Conservation (phyloP, 2,329 filamentous ascomycete genomes). For the Penicillium nordicum region DNA sequence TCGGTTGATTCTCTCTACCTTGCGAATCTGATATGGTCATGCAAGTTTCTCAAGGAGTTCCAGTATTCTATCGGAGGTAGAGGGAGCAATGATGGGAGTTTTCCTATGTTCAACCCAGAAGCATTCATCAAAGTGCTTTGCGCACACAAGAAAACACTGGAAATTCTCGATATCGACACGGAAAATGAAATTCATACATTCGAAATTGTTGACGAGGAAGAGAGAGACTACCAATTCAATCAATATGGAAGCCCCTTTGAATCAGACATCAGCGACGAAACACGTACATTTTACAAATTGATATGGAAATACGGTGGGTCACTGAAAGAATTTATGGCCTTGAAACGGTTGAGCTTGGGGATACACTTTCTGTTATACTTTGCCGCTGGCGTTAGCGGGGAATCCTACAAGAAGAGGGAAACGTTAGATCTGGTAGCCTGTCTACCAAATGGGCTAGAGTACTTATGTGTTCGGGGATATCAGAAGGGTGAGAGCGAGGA, state of each 20-base stretch:
- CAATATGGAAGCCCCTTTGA: not conserved
- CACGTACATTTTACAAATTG: not conserved
- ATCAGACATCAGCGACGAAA: not conserved
- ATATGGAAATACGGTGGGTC: slow-evolving; percentile 12
- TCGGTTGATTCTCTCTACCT: slow-evolving; percentile 8
- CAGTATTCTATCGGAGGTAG: slow-evolving; percentile 19
- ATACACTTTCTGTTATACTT: slow-evolving; percentile 18
- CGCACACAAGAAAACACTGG: slow-evolving; percentile 17
- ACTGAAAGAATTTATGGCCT: slow-evolving; percentile 16
- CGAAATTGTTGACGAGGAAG: not conserved
- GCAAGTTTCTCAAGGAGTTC: slow-evolving; percentile 15
- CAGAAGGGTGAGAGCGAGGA: slow-evolving; percentile 4
- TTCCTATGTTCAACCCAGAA: slow-evolving; percentile 10
- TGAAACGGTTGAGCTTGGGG: slow-evolving; percentile 18
- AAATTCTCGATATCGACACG: slow-evolving; percentile 18
- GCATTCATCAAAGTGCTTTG: slow-evolving; percentile 17
- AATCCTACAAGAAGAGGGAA: not conserved
- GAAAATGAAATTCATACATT: not conserved
- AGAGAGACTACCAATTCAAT: not conserved
- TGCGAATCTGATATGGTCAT: slow-evolving; percentile 11
- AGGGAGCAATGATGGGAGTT: not conserved
- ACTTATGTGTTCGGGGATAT: slow-evolving; percentile 19
- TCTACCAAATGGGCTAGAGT: slow-evolving; percentile 16
- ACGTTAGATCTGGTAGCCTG: not conserved
- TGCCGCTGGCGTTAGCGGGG: slow-evolving; percentile 1